Conservation (phyloP, 148 eudicot species). For the Pouteria glomerata region DNA sequence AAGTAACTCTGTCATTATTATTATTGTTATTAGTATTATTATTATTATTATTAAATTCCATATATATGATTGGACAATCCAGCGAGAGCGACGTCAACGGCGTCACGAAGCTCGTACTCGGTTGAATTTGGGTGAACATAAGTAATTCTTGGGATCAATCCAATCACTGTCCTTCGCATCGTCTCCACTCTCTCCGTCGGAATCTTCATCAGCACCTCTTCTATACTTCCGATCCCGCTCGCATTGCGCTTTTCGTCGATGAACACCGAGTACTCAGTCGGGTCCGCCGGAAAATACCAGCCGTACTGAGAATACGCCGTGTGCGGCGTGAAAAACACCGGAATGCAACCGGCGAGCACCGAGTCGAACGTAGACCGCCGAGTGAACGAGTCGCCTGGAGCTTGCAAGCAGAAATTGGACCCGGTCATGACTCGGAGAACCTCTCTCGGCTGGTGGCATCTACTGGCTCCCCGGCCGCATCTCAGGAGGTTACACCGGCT, state of each 20-base stretch:
- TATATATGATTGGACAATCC: not conserved
- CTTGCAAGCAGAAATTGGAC: constrained; percentile 15
- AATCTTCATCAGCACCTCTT: constrained; percentile 9
- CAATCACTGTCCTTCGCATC: constrained; percentile 8
- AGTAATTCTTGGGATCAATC: constrained; percentile 3
- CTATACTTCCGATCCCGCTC: not conserved
- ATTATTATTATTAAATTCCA: too few relatives aligned
- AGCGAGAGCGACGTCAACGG: constrained; percentile 14
- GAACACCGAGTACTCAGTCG: constrained; percentile 6
- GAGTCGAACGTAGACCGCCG: constrained; percentile 20
- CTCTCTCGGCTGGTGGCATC: constrained; percentile 2
- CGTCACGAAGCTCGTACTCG: constrained; percentile 1
- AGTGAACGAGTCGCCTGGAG: constrained; percentile 20
- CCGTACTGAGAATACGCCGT: constrained; percentile 16
- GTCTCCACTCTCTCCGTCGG: not conserved
- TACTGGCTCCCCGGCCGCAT: constrained; percentile 3
- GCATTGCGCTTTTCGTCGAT: not conserved
- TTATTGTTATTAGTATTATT: too few relatives aligned
- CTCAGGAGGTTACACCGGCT: constrained; percentile 1
- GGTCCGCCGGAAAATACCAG: constrained; percentile 14
- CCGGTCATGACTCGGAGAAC: constrained; percentile 6
- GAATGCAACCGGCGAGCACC: constrained; percentile 15
- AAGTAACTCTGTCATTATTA: too few relatives aligned
- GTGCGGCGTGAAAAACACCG: constrained; percentile 19
- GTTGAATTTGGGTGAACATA: constrained; percentile 8